Conservation (phyloP, 2,329 filamentous ascomycete species). For the Nemania bipapillata region DNA sequence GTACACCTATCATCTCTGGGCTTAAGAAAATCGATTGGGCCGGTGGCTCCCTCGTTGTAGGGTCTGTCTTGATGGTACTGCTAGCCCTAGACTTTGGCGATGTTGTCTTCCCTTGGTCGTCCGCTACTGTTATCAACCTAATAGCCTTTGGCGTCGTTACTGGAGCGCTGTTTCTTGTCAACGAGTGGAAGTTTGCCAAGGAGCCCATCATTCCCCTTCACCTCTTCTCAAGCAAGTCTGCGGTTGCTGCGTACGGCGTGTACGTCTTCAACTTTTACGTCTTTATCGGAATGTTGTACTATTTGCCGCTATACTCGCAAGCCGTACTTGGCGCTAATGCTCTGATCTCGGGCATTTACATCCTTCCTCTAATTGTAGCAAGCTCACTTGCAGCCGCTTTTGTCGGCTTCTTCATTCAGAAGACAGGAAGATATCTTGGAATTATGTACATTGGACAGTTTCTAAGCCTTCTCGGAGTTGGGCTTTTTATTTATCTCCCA, state of each 20-base stretch:
- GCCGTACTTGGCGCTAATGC: conserved; percentile 70
- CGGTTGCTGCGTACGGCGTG: conserved; percentile 65
- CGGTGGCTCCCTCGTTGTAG: conserved; percentile 71
- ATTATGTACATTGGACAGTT: conserved; percentile 65
- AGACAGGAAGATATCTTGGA: conserved; percentile 67
- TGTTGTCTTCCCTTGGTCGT: conserved; percentile 69
- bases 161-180: conserved; percentile 64
- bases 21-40: conserved; percentile 70
- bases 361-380: conserved; percentile 70
- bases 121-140: conserved; percentile 70
- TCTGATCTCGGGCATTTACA: conserved; percentile 68
- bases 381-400: conserved; percentile 57
- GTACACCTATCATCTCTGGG: conserved; percentile 69
- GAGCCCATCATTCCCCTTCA: conserved; percentile 75
- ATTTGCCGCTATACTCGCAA: conserved; percentile 79
- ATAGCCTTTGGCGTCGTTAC: conserved; percentile 68
- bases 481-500: conserved; percentile 66
- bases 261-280: conserved; percentile 63
- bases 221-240: conserved; percentile 67
- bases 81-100: conserved; percentile 77
- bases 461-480: conserved; percentile 69
- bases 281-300: conserved; percentile 75
- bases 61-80: conserved; percentile 74
- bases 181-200: conserved; percentile 71
- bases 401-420: conserved; percentile 52